Evolutionary conservation across 495 filamentous ascomycete genomes (phyloP).

Genomic region (Xylaria grammica): DNA sequence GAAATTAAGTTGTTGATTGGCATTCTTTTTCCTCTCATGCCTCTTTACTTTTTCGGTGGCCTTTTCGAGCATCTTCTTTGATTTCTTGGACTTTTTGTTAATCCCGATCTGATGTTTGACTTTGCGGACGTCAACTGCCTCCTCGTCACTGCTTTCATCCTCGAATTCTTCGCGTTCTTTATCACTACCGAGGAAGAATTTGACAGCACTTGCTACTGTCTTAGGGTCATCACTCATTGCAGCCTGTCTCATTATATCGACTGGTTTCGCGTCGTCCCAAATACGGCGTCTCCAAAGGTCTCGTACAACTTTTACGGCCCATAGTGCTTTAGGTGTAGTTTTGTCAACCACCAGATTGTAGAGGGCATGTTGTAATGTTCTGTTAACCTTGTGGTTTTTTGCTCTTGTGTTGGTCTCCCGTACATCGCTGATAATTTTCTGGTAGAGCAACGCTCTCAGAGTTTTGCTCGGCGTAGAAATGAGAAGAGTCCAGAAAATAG

Average conservation of each 20-base stretch:
- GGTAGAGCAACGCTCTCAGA: constrained; percentile 80
- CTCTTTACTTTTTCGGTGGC: constrained; percentile 76
- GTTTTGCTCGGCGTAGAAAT: constrained; percentile 85
- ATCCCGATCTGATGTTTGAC: constrained; percentile 84
- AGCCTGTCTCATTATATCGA: constrained; percentile 94
- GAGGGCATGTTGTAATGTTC: constrained; percentile 87
- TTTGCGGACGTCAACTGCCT: constrained; percentile 76
- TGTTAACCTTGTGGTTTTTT: constrained; percentile 89
- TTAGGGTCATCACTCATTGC: constrained; percentile 84
- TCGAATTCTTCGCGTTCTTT: constrained; percentile 89
- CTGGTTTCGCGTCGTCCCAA: constrained; percentile 86
- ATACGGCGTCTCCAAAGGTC: constrained; percentile 89
- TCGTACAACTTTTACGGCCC: constrained; percentile 89
- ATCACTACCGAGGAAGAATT: constrained; percentile 89
- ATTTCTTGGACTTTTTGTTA: constrained; percentile 96
- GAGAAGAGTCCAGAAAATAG: constrained; percentile 91
- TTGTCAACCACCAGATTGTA: constrained; percentile 90
- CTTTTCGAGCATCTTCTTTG: constrained; percentile 74
- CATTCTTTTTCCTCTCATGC: constrained; percentile 85
- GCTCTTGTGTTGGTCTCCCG: constrained; percentile 81
- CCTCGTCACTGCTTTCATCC: constrained; percentile 84
- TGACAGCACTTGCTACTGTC: constrained; percentile 81
- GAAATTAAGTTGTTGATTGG: constrained; percentile 90
- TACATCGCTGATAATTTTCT: constrained; percentile 90
- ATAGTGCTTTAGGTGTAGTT: constrained; percentile 82